These are phyloP conservation scores for Zelopaecilomyces penicillatus DNA, from an alignment of 2,329 filamentous ascomycete species.

Conservation along the genomic window DNA sequence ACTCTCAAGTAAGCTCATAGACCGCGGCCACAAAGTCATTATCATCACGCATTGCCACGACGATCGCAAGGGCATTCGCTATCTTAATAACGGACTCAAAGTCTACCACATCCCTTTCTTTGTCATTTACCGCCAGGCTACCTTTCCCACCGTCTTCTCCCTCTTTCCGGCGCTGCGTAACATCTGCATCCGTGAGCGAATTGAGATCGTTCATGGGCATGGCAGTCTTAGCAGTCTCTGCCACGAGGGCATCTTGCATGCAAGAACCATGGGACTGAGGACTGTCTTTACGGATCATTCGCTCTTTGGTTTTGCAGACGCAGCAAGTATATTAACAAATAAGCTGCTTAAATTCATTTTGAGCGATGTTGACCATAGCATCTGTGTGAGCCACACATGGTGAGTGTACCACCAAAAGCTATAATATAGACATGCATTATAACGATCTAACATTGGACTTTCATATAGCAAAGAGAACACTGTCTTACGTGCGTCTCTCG, in stretches of 20 bases:
- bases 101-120: slow-evolving; percentile 97
- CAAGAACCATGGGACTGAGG: slow-evolving; percentile 87
- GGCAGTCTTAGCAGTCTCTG: slow-evolving; percentile 87
- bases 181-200: slow-evolving; percentile 86
- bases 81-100: slow-evolving; percentile 94
- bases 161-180: slow-evolving; percentile 98
- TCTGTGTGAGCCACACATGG: slow-evolving; percentile 98
- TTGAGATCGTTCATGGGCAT: slow-evolving; percentile 98
- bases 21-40: slow-evolving; percentile 95
- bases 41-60: slow-evolving; percentile 95
- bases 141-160: slow-evolving; percentile 94
- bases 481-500: slow-evolving; percentile 83
- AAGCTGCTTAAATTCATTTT: slow-evolving; percentile 93
- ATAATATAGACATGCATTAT: neutral
- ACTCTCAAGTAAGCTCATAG: slow-evolving; percentile 88
- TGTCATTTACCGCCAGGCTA: slow-evolving; percentile 87
- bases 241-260: slow-evolving; percentile 90
- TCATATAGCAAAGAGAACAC: slow-evolving; percentile 84
- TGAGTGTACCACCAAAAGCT: slow-evolving; percentile 31
- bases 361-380: slow-evolving; percentile 95
- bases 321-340: slow-evolving; percentile 90
- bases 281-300: slow-evolving; percentile 98
- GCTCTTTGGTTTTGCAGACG: slow-evolving; percentile 93
- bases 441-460: neutral
- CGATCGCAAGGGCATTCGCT: slow-evolving; percentile 83